phyloP scores from a whole-genome alignment of 805 yeast genomes.

The Huiozyma naganishii region DNA sequence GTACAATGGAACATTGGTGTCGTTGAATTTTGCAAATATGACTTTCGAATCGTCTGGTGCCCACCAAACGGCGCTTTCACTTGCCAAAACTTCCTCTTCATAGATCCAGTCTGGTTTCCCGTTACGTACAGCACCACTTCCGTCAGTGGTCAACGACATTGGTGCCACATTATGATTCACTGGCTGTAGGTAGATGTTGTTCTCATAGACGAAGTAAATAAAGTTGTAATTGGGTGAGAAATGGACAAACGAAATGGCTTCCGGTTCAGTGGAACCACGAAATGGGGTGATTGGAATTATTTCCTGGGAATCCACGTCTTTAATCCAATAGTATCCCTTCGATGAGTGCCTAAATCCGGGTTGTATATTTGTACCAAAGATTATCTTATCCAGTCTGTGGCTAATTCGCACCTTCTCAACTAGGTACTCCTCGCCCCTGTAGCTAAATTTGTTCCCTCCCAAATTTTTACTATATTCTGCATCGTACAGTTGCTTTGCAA shows the following conservation, averaged over 20 bases:
- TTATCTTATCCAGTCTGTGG: conserved; percentile 35
- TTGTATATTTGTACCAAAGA: conserved; percentile 42
- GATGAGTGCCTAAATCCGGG: conserved; percentile 64
- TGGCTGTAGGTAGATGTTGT: conserved; percentile 43
- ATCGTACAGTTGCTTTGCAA: conserved; percentile 28
- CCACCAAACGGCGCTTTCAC: conserved; percentile 64
- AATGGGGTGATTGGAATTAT: conserved; percentile 26
- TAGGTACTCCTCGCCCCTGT: conserved; percentile 30
- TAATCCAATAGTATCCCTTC: conserved; percentile 49
- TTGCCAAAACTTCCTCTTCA: conserved; percentile 63
- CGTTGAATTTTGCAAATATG: conserved; percentile 48
- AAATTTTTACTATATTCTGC: conserved; percentile 8
- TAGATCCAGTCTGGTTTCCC: conserved; percentile 80
- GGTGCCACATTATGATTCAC: conserved; percentile 10
- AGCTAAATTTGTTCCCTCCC: conserved; percentile 30
- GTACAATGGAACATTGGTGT: conserved; percentile 44
- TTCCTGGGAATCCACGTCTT: conserved; percentile 33
- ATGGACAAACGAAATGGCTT: conserved; percentile 33
- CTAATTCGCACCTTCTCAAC: conserved; percentile 37
- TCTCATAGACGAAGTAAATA: conserved; percentile 45
- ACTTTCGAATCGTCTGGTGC: conserved; percentile 48
- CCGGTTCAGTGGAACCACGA: conserved; percentile 7
- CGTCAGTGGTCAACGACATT: conserved; percentile 33
- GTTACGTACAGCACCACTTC: conserved; percentile 41
- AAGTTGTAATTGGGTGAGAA: conserved; percentile 54